phyloP scores from a whole-genome alignment of 345 rosid genomes.

The Jatropha curcas region DNA sequence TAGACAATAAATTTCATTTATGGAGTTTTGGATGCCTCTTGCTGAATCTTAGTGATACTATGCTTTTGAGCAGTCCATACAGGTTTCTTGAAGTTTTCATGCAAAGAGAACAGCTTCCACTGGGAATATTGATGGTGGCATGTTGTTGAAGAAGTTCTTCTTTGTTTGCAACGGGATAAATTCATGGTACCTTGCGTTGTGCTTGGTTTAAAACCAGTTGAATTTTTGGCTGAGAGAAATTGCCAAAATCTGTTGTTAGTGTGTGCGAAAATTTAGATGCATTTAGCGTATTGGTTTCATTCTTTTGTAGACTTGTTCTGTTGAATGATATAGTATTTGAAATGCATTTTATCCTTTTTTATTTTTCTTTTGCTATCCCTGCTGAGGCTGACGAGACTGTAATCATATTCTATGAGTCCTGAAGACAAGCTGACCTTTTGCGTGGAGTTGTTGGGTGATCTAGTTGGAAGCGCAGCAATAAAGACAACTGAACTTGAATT shows the following conservation, averaged over 20 bases:
- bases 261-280: not conserved
- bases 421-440: not conserved
- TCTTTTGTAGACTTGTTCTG: not conserved
- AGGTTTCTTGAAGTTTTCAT: constrained; percentile 8
- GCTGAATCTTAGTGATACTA: not conserved
- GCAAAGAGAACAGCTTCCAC: not conserved
- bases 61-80: not conserved
- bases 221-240: constrained; percentile 7
- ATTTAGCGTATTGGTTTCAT: not conserved
- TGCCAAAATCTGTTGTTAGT: not conserved
- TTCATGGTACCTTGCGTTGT: no score
- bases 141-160: not conserved
- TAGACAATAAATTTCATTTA: not conserved
- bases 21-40: not conserved
- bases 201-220: no score
- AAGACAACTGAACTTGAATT: not conserved
- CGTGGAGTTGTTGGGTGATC: not conserved
- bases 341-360: no score
- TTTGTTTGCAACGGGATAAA: not conserved
- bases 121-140: constrained; percentile 2
- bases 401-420: not conserved
- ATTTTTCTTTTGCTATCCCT: not conserved
- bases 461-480: not conserved
- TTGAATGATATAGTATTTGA: not conserved
- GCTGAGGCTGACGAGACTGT: not conserved